Conservation (phyloP, 768 basidiomycete genomes). For the Agaricus bisporus region DNA sequence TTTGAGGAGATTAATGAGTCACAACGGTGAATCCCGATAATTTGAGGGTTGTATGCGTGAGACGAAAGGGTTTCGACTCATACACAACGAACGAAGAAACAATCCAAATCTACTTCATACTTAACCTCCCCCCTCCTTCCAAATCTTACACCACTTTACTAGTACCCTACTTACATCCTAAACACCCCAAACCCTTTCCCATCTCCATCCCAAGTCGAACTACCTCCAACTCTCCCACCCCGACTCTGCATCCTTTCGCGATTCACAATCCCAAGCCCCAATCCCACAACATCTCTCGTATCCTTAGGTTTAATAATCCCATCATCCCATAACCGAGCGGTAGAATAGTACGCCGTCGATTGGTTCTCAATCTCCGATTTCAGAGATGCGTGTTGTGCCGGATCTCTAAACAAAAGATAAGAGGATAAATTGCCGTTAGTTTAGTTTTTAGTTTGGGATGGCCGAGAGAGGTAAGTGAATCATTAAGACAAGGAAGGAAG, state of each 20-base stretch:
- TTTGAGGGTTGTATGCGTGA: too few species aligned
- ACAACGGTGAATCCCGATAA: too few species aligned
- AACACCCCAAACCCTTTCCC: constrained; percentile 81
- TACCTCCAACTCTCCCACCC: constrained; percentile 12
- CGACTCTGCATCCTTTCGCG: constrained; percentile 25
- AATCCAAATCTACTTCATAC: too few species aligned
- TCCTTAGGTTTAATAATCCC: constrained; percentile 87
- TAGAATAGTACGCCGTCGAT: constrained; percentile 82
- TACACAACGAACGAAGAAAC: too few species aligned
- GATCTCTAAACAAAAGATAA: constrained; percentile 48
- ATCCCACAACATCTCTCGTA: constrained; percentile 81
- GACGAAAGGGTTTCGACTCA: too few species aligned
- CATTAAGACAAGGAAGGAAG: too few species aligned
- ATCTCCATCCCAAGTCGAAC: constrained; percentile 66
- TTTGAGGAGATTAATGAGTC: too few species aligned
- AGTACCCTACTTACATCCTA: constrained; percentile 55
- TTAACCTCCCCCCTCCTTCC: too few species aligned
- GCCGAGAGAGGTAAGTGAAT: neutral
- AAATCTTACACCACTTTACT: too few species aligned
- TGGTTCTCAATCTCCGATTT: constrained; percentile 84
- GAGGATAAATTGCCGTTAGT: neutral
- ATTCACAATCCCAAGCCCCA: constrained; percentile 78
- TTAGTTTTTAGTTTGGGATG: neutral
- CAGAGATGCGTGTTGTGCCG: constrained; percentile 66
- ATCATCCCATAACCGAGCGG: constrained; percentile 92